Evolutionary conservation across 1,284 basidiomycete genomes (phyloP).

Genomic region (Coniferiporia sulphurascens): DNA sequence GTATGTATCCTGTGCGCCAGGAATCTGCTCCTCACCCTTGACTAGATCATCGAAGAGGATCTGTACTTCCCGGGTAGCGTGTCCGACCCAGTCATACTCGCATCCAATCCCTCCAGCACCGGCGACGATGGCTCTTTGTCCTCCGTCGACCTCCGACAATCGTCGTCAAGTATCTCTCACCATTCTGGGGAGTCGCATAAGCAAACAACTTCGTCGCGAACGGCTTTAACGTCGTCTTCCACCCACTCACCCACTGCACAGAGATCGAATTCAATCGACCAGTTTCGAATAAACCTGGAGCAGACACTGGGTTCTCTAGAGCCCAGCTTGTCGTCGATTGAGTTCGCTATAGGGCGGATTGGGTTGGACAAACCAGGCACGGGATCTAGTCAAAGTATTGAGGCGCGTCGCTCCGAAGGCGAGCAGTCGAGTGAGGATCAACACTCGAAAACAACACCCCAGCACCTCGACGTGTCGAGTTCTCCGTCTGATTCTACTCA

Average conservation of each 20-base stretch:
- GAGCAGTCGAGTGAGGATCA: neutral
- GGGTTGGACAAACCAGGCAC: neutral
- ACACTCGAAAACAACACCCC: neutral
- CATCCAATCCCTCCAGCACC: conserved; percentile 1
- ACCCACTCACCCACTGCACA: neutral
- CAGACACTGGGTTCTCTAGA: neutral
- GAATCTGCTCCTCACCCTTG: neutral
- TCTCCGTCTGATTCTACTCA: neutral
- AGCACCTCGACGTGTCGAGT: neutral
- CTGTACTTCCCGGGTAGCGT: conserved; percentile 58
- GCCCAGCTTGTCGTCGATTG: neutral
- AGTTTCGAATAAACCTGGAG: neutral
- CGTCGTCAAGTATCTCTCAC: neutral
- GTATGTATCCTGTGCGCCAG: conserved; percentile 11
- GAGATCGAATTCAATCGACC: neutral
- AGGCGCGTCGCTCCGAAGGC: neutral
- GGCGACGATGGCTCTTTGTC: neutral
- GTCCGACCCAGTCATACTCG: conserved; percentile 21
- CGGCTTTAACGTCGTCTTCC: neutral
- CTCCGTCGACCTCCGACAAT: neutral
- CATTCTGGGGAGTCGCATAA: neutral
- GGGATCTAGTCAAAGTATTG: neutral
- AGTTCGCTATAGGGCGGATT: neutral
- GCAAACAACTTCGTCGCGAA: neutral
- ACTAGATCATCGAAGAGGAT: conserved; percentile 64